Base-by-base conservation (phyloP, 495 filamentous ascomycete genomes). In the Jackrogersella minutella region DNA sequence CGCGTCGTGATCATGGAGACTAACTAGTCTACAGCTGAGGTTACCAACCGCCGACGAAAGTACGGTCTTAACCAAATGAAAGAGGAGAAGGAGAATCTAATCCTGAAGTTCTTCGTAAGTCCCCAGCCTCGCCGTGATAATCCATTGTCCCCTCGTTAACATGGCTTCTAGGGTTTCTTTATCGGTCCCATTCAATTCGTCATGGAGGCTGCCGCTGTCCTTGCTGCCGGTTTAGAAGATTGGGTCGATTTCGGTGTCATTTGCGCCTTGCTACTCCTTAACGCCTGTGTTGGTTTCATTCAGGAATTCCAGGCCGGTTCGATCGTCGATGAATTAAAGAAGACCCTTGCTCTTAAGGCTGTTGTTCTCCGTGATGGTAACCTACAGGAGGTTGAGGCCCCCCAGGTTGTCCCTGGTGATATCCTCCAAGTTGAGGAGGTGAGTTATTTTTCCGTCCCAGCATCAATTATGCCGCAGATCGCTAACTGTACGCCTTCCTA, bases 161-260 rank as follows among this genome's bases (percentile, higher is more conserved):
- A n/a, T 21, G 26, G n/a, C n/a, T 33, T 4, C 1, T 50, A 74
- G 72, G 72, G 79, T 60, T 95, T 90, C 81, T 96, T 97, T 79
- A 82, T 93, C 67, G 93, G 93, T 64, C 93, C 93, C 30, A 93
- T 97, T 71, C 93, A 96, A 74, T 93, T 92, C 78, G 93, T 96
- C 74, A 97, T 97, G 93, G 91, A 94, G 89, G 85, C 84, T 74
- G 88, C 91, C 36, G 87, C 87, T 51, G 75, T 93, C 60, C 83
- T 94, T 58, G 91, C 93, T 68, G 89, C 87, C 59, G 89, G 88
- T 86, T 85, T 96, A 51, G 76, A 90, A 78, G 88, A 92, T 73
- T 92, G 89, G 89, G 87, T 91, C 70, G 90, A 91, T 79, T 89
- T 91, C 72, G 89, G 89, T 85, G 90, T 92, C 75, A 92, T 91